phyloP scores from a whole-genome alignment of 2,329 filamentous ascomycete genomes.

The Westerdykella sp. region DNA sequence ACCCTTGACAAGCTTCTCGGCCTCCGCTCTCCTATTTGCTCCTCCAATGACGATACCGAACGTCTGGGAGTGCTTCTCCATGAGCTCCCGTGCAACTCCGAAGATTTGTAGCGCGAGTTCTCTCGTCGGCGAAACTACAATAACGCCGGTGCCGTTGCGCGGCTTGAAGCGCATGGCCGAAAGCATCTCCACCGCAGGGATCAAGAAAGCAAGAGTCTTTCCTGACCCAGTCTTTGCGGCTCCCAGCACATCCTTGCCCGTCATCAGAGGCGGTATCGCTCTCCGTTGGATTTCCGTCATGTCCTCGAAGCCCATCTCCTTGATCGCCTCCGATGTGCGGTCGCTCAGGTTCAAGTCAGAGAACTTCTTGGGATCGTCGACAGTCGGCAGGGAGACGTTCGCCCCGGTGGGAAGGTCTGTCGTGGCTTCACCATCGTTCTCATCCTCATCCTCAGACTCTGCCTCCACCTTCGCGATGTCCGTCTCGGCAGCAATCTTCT shows the following conservation, averaged over 20 bases:
- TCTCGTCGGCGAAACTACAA: conserved; percentile 87
- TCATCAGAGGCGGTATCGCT: conserved; percentile 79
- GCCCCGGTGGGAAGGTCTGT: conserved; percentile 51
- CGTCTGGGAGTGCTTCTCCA: conserved; percentile 89
- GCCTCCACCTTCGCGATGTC: conserved; percentile 18
- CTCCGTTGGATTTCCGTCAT: conserved; percentile 94
- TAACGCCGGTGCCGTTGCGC: conserved; percentile 82
- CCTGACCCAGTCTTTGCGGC: conserved; percentile 94
- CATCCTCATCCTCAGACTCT: conserved; percentile 26
- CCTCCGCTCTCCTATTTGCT: conserved; percentile 83
- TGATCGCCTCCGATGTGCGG: conserved; percentile 80
- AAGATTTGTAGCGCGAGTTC: conserved; percentile 96
- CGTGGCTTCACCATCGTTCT: conserved; percentile 27
- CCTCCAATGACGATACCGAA: conserved; percentile 96
- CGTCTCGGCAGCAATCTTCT: conserved; percentile 25
- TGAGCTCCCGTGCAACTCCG: conserved; percentile 85
- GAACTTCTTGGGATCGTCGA: conserved; percentile 65
- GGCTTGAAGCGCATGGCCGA: conserved; percentile 88
- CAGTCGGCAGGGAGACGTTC: conserved; percentile 53
- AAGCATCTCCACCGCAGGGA: conserved; percentile 91
- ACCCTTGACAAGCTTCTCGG: conserved; percentile 88
- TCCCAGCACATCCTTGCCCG: conserved; percentile 86
- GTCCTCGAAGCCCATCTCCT: conserved; percentile 85
- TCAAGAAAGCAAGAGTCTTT: conserved; percentile 91
- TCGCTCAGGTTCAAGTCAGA: conserved; percentile 77